Evolutionary conservation across 768 basidiomycete species (phyloP).

Genomic region (Rhizopogon sp.): DNA sequence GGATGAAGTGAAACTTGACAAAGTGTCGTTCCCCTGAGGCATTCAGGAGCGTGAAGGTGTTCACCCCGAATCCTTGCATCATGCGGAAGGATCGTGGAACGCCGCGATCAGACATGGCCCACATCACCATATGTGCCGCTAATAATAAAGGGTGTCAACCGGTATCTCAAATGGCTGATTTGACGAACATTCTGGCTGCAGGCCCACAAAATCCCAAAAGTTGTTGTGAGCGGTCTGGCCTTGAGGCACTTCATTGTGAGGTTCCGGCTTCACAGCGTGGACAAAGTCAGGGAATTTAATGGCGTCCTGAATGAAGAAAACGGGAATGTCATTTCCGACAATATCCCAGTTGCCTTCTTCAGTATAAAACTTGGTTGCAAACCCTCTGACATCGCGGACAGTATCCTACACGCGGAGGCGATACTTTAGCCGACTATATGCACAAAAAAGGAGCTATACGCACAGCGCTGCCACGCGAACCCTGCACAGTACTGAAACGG

Average conservation of each 20-base stretch:
- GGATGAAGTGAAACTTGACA: conserved; percentile 85
- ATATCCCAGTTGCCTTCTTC: conserved; percentile 85
- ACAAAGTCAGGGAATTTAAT: conserved; percentile 86
- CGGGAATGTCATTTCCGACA: conserved; percentile 79
- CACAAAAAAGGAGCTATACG: conserved; percentile 16
- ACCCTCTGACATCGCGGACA: conserved; percentile 83
- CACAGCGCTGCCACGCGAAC: conserved; percentile 78
- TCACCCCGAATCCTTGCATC: conserved; percentile 89
- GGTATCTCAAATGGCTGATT: not conserved
- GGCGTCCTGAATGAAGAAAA: conserved; percentile 78
- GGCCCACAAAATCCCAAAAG: conserved; percentile 80
- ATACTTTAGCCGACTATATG: not conserved
- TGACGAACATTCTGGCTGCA: conserved; percentile 57
- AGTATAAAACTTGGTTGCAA: conserved; percentile 81
- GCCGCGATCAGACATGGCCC: conserved; percentile 81
- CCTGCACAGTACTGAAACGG: conserved; percentile 84
- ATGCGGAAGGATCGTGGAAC: conserved; percentile 83
- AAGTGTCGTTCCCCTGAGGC: conserved; percentile 62
- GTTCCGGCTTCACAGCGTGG: conserved; percentile 84
- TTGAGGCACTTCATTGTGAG: conserved; percentile 73
- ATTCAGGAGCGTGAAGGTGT: conserved; percentile 77
- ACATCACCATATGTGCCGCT: conserved; percentile 76
- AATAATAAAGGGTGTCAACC: conserved; percentile 1
- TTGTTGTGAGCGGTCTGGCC: conserved; percentile 76
- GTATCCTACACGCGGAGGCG: conserved; percentile 44